Conservation (phyloP, 495 filamentous ascomycete species). For the Neurospora sp. region DNA sequence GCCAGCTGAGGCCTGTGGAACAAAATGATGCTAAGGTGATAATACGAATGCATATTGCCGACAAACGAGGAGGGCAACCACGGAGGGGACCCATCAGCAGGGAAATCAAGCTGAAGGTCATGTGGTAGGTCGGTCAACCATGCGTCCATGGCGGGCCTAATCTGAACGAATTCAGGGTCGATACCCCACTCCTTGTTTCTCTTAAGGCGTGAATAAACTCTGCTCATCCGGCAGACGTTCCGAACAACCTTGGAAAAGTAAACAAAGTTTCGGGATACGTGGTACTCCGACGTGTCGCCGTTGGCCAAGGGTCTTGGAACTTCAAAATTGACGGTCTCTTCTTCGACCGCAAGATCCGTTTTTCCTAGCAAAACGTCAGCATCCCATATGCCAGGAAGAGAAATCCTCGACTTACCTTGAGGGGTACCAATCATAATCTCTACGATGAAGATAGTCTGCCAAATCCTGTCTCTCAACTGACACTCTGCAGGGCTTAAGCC, state of each 20-base stretch:
- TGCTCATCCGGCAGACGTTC: constrained; percentile 67
- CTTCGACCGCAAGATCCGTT: constrained; percentile 64
- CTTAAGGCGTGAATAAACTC: constrained; percentile 66
- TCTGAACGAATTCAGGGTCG: constrained; percentile 72
- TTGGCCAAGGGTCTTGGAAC: constrained; percentile 53
- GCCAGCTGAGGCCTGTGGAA: constrained; percentile 81
- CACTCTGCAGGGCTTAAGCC: constrained; percentile 64
- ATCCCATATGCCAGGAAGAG: background rate
- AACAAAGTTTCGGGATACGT: constrained; percentile 70
- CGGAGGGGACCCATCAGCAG: constrained; percentile 67
- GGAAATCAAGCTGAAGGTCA: constrained; percentile 71
- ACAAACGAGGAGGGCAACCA: constrained; percentile 85
- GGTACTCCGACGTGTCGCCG: constrained; percentile 65
- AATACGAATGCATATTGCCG: constrained; percentile 88
- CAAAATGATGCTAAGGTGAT: constrained; percentile 78
- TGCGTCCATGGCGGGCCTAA: constrained; percentile 59
- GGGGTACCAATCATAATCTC: constrained; percentile 93
- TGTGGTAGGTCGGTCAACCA: constrained; percentile 72
- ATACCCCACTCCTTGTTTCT: constrained; percentile 83
- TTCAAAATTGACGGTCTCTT: constrained; percentile 67
- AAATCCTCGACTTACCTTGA: constrained; percentile 53
- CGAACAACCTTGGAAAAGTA: constrained; percentile 68
- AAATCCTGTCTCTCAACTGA: constrained; percentile 72
- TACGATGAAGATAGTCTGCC: constrained; percentile 79
- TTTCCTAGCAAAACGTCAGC: constrained; percentile 51